phyloP scores from a whole-genome alignment of 116 monocot genomes.

The Cymodocea nodosa region DNA sequence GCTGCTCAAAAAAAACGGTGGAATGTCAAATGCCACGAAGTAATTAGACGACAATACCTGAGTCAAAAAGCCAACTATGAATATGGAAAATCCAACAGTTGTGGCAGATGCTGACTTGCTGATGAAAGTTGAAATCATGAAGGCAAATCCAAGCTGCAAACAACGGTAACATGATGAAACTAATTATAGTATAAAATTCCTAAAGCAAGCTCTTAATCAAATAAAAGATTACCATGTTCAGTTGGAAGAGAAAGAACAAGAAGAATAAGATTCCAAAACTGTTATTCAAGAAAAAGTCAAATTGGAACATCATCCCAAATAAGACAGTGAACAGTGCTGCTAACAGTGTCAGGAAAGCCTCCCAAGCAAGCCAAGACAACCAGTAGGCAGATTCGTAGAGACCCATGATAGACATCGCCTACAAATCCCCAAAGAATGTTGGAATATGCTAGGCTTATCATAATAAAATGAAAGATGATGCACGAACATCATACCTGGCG shows the following conservation, averaged over 20 bases:
- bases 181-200: not conserved
- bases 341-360: constrained; percentile 51
- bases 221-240: constrained; percentile 61
- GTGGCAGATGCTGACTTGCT: constrained; percentile 78
- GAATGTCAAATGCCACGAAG: too few relatives aligned
- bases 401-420: constrained; percentile 97
- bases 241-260: constrained; percentile 83
- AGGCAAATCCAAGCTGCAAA: constrained; percentile 82
- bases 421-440: constrained; percentile 13
- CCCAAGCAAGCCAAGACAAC: constrained; percentile 96
- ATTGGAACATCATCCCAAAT: constrained; percentile 94
- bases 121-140: constrained; percentile 82
- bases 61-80: constrained; percentile 82
- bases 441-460: not conserved
- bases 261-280: constrained; percentile 67
- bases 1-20: not conserved
- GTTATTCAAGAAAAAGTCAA: constrained; percentile 83
- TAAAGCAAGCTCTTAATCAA: not conserved
- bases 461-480: not conserved
- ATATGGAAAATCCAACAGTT: constrained; percentile 80
- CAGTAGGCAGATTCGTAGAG: constrained; percentile 91
- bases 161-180: not conserved
- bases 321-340: constrained; percentile 63
- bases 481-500: constrained; percentile 48
- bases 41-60: constrained; percentile 31